A percentile compares a stretch with the other conserved stretches of the same genome.
Conservation (phyloP, 140 eudicot species). For the Flaveria floridana region DNA sequence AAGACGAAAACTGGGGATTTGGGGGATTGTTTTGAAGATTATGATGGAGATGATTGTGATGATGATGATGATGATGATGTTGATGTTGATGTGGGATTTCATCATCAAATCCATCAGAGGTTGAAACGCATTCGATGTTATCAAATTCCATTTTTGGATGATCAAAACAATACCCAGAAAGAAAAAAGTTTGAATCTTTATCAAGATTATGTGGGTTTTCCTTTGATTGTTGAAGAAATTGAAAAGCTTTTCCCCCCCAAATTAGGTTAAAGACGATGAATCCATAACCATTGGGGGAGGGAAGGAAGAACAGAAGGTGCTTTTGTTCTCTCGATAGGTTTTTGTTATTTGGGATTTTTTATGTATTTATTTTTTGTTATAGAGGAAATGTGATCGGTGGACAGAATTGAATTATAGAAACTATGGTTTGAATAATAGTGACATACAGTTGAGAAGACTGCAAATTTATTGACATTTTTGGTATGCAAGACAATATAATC, state of each 20-base stretch:
- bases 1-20: slow-evolving; percentile 57
- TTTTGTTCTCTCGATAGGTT: slow-evolving; percentile 35
- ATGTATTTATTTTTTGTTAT: background rate
- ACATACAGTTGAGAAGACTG: background rate
- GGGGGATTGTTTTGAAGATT: slow-evolving; percentile 28
- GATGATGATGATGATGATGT: slow-evolving; percentile 24
- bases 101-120: slow-evolving; percentile 61
- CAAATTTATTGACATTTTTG: background rate
- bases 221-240: background rate
- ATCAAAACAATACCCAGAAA: slow-evolving; percentile 21
- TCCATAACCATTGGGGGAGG: slow-evolving; percentile 37
- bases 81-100: slow-evolving; percentile 33
- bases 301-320: slow-evolving; percentile 35
- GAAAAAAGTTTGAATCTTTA: slow-evolving; percentile 14
- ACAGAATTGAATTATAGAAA: slow-evolving; percentile 17
- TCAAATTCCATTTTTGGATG: slow-evolving; percentile 54
- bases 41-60: slow-evolving; percentile 16
- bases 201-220: slow-evolving; percentile 22
- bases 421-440: background rate
- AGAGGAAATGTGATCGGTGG: slow-evolving; percentile 29
- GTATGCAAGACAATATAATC: background rate
- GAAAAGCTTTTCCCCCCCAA: slow-evolving; percentile 32
- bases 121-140: slow-evolving; percentile 70
- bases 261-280: slow-evolving; percentile 36
- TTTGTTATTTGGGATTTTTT: background rate